A percentile compares a stretch with the other conserved stretches of the same genome.
Conservation (phyloP, 2,329 filamentous ascomycete genomes). For the Aspergillus transmontanensis region DNA sequence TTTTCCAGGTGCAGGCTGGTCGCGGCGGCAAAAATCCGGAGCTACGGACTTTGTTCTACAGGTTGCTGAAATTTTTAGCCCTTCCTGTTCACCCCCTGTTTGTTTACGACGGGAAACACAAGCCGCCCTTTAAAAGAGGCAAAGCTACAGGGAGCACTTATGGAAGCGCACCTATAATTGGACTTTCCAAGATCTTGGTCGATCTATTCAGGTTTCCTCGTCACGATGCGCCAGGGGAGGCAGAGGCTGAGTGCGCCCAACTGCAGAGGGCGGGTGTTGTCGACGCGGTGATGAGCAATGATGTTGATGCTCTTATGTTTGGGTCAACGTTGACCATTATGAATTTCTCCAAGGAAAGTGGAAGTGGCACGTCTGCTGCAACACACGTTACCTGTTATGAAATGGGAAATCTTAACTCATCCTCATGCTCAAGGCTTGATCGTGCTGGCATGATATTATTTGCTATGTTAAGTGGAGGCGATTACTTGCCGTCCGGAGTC, state of each 20-base stretch:
- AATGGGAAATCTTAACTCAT: constrained; percentile 31
- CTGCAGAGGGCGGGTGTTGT: constrained; percentile 80
- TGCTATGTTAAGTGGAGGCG: constrained; percentile 91
- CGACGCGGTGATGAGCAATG: constrained; percentile 92
- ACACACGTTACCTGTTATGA: constrained; percentile 88
- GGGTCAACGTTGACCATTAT: constrained; percentile 77
- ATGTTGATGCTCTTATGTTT: constrained; percentile 98
- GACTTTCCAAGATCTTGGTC: constrained; percentile 80
- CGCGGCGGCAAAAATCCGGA: constrained; percentile 88
- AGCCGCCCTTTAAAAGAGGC: constrained; percentile 85
- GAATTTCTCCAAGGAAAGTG: constrained; percentile 78
- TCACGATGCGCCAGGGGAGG: constrained; percentile 90
- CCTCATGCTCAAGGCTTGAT: constrained; percentile 57
- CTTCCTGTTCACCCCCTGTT: constrained; percentile 85
- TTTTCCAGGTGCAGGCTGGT: constrained; percentile 87
- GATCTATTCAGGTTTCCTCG: constrained; percentile 80
- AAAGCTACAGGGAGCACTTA: constrained; percentile 61
- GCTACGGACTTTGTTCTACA: constrained; percentile 88
- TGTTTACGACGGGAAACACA: constrained; percentile 85
- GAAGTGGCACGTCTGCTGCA: constrained; percentile 62
- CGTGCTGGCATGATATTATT: constrained; percentile 90
- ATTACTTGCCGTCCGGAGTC: constrained; percentile 88
- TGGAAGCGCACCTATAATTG: constrained; percentile 66
- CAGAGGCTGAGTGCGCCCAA: constrained; percentile 91
- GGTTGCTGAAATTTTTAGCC: constrained; percentile 74